These are phyloP conservation scores for Macrophomina phaseolina DNA, from an alignment of 2,329 filamentous ascomycete species.

Conservation along the genomic window DNA sequence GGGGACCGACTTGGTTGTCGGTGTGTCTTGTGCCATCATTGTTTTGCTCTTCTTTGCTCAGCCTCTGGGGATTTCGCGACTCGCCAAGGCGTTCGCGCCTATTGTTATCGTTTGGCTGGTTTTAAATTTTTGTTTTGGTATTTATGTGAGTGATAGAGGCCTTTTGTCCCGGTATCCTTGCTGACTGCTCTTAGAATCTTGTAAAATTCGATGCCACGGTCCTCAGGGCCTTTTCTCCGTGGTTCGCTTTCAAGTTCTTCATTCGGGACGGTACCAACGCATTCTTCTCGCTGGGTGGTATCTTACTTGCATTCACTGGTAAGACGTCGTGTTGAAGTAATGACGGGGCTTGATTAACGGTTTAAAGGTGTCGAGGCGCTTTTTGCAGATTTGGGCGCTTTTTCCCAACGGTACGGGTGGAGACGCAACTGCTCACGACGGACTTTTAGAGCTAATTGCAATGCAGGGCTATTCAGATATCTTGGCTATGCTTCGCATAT, in stretches of 20 bases:
- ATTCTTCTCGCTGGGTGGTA: conserved; percentile 71
- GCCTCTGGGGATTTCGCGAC: conserved; percentile 66
- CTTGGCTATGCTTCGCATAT: conserved; percentile 71
- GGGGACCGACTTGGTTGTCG: conserved; percentile 62
- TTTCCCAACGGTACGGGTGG: conserved; percentile 54
- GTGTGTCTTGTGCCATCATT: conserved; percentile 68
- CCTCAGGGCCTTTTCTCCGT: conserved; percentile 59
- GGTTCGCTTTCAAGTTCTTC: conserved; percentile 67
- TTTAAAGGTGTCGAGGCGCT: conserved; percentile 67
- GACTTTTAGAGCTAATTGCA: not conserved
- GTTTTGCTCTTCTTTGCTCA: conserved; percentile 68
- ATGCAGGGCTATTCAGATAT: conserved; percentile 69
- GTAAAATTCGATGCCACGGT: conserved; percentile 54
- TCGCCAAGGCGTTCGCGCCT: conserved; percentile 68
- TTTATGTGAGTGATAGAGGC: conserved; percentile 54
- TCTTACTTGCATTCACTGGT: conserved; percentile 76
- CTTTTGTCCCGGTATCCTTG: not conserved
- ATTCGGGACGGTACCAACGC: conserved; percentile 63
- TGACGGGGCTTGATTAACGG: not conserved
- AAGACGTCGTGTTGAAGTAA: not conserved
- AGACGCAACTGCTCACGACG: not conserved
- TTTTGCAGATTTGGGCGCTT: conserved; percentile 79
- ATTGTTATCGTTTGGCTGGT: conserved; percentile 71
- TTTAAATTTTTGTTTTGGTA: conserved; percentile 67
- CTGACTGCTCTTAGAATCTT: conserved; percentile 43